Evolutionary conservation across 805 yeast species (phyloP).

Genomic region (Candida ascalaphidarum): DNA sequence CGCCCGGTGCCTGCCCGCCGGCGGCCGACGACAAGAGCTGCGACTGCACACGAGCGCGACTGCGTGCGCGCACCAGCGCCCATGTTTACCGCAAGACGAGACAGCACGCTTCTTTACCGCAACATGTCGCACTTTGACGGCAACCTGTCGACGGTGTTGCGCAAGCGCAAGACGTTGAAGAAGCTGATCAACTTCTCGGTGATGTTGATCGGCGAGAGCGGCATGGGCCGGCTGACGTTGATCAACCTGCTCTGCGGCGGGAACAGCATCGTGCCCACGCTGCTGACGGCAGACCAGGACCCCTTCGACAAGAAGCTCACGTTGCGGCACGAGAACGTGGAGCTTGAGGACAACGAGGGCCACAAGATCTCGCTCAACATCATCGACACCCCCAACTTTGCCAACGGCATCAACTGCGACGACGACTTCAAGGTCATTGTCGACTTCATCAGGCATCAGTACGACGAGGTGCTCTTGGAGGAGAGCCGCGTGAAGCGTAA

Average conservation of each 20-base stretch:
- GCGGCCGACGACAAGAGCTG: no score
- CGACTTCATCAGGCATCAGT: constrained; percentile 76
- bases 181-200: constrained; percentile 79
- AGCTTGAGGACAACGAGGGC: constrained; percentile 78
- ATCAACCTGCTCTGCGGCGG: constrained; percentile 88
- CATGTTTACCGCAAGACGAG: no score
- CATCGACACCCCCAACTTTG: constrained; percentile 82
- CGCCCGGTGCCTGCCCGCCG: no score
- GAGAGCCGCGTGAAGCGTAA: constrained; percentile 77
- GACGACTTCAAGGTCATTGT: constrained; percentile 59
- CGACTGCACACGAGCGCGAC: no score
- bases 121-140: constrained; percentile 2
- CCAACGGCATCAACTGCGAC: constrained; percentile 62
- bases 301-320: constrained; percentile 40
- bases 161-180: constrained; percentile 71
- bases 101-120: no score
- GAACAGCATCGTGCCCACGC: constrained; percentile 62
- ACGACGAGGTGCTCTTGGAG: constrained; percentile 73
- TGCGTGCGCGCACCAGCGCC: no score
- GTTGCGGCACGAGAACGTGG: constrained; percentile 73
- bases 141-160: constrained; percentile 31
- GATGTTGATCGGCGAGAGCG: constrained; percentile 83
- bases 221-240: constrained; percentile 86
- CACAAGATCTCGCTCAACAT: constrained; percentile 69
- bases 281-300: constrained; percentile 56